Evolutionary conservation across 2,329 filamentous ascomycete genomes (phyloP), one percentile per base, ranked within the genome.

Genomic region (Alternaria sp.): DNA sequence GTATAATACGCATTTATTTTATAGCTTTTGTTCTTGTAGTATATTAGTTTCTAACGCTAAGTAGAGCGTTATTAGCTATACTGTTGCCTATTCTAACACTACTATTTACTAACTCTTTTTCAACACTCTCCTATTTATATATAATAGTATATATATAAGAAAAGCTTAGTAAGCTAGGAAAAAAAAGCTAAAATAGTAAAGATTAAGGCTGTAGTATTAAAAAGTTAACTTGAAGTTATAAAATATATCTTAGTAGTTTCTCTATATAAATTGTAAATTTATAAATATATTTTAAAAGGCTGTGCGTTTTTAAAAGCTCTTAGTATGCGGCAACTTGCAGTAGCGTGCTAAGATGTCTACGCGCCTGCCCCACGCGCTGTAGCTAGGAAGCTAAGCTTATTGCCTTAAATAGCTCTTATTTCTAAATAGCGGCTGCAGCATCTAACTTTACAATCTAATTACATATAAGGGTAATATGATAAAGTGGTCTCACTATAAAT

Each of bases 61-160:
- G 23, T 36, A 33, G 23, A n/a, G 45, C 26, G 31, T 49, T 34
- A 17, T 49, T 49, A 26, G 17, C 29, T 24, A n/a, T 49, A 11
- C 31, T 49, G 23, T 51, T 36, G 48, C 34, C 24, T n/a, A 4
- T 28, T 51, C 36, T 51, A 33, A 2, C 21, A 29, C 14, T 23
- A 24, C 37, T 37, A 23, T 26, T 3, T 17, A 13, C 29, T 31
- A 23, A 58, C 56, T 56, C 57, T 59, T 34, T 28, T 52, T 36
- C 44, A 36, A 48, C 37, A 61, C 31, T 42, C 57, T 53, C 56
- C 41, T 64, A 31, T 60, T 54, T 17, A 28, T 58, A 56, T 31
- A 51, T 34, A 34, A 57, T 17, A 54, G 40, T 34, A 41, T n/a
- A 40, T 49, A 40, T 55, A n/a, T 52, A 23, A 13, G 28, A 23